Evolutionary conservation across 75 land plant species (phyloP).

Genomic region (Pinus tabuliformis): DNA sequence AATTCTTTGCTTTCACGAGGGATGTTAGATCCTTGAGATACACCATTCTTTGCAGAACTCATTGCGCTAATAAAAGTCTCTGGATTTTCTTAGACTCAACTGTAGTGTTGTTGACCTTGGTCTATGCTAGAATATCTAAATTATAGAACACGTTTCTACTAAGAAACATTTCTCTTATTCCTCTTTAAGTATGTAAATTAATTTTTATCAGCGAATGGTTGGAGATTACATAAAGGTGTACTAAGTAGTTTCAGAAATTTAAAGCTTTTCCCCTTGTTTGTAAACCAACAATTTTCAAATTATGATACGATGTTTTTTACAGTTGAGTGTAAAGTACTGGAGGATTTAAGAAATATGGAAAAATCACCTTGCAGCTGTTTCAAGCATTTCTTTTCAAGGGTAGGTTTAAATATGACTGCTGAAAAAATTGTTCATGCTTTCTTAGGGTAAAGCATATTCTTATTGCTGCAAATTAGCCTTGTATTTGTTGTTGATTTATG

Average conservation of each 20-base stretch:
- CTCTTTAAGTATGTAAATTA: neutral
- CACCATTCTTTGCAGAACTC: conserved; percentile 1
- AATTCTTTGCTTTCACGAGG: conserved; percentile 1
- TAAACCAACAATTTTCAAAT: too few species aligned
- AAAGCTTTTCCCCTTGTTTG: too few species aligned
- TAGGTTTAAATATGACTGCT: too few species aligned
- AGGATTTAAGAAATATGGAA: too few species aligned
- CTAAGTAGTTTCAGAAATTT: conserved; percentile 1
- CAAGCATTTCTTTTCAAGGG: too few species aligned
- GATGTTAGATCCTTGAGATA: neutral
- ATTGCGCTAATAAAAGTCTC: neutral
- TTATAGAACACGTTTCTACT: neutral
- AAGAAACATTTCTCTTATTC: neutral
- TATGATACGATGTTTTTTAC: neutral
- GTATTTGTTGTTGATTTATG: too few species aligned
- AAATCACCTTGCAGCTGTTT: too few species aligned
- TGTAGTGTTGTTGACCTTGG: neutral
- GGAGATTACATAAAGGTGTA: neutral
- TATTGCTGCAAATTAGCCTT: too few species aligned
- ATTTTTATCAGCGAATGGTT: too few species aligned
- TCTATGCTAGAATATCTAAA: neutral
- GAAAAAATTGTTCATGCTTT: too few species aligned
- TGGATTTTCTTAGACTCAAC: neutral
- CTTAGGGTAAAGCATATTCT: too few species aligned
- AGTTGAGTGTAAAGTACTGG: neutral